These are phyloP conservation scores for Ceratobasidium sp. DNA, from an alignment of 1,284 basidiomycete species.

Conservation along the genomic window DNA sequence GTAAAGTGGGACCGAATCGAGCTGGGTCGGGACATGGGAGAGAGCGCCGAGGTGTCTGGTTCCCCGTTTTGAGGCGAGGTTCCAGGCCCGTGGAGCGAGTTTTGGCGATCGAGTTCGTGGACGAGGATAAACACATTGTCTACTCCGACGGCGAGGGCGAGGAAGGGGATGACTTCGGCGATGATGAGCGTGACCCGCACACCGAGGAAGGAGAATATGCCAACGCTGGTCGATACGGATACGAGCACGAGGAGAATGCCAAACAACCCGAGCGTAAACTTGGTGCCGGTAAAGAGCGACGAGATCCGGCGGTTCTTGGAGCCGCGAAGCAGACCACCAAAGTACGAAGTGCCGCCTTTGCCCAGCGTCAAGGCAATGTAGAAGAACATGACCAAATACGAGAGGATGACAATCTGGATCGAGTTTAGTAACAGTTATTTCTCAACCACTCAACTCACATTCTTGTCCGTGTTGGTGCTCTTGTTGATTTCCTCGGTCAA, in stretches of 20 bases:
- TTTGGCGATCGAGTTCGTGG: constrained; percentile 94
- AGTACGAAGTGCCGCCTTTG: constrained; percentile 52
- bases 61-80: constrained; percentile 50
- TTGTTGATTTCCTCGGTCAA: constrained; percentile 96
- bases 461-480: constrained; percentile 88
- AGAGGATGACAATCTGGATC: constrained; percentile 85
- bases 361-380: constrained; percentile 92
- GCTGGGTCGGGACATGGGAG: constrained; percentile 54
- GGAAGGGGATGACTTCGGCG: constrained; percentile 97
- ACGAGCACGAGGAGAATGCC: constrained; percentile 90
- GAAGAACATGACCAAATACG: constrained; percentile 97
- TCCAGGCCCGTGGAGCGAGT: constrained; percentile 80
- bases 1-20: constrained; percentile 56
- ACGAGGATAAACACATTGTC: constrained; percentile 99
- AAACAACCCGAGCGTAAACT: constrained; percentile 88
- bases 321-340: constrained; percentile 43
- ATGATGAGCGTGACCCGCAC: constrained; percentile 96
- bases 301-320: constrained; percentile 36
- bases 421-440: not conserved
- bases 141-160: constrained; percentile 95
- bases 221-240: constrained; percentile 93
- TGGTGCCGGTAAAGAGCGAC: constrained; percentile 81
- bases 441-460: constrained; percentile 47
- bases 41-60: constrained; percentile 51
- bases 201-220: constrained; percentile 86